Base-by-base conservation (phyloP, 495 filamentous ascomycete genomes). In the Daldinia concentrica region DNA sequence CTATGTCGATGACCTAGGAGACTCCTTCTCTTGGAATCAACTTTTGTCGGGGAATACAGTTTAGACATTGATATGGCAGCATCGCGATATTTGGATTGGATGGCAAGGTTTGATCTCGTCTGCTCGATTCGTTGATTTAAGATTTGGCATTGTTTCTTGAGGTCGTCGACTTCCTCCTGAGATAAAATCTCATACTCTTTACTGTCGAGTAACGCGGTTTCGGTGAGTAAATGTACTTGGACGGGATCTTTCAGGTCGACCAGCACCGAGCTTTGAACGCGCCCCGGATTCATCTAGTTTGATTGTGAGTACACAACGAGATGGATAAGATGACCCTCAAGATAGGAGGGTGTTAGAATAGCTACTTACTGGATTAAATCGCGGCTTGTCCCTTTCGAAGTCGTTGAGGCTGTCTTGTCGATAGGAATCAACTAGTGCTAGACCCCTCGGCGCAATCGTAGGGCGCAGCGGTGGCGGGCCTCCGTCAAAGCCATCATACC, bases 11-110 rank as follows among this genome's bases (percentile, higher is more conserved):
- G 83, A 12, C 86, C 85, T 51, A 89, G 80, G 3, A 89, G 76
- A 62, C 88, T 91, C 62, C 83, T 81, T 39, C 79, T 77, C 72
- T 80, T 85, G 56, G 68, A 79, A 41, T 78, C 83, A 26, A 66
- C 73, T 64, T 41, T 78, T 5, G 77, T 71, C 2, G 80, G 79
- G 24, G 86, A 87, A 75, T 97, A 91, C 27, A 99, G 81, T 70
- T 92, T 85, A 50, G 88, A 89, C 76, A 99, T 89, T 15, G 92
- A 95, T 65, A 90, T 85, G 11, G 96, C 94, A 0, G 95, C 96
- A 85, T 98, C 95, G 66, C 93, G 90, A 64, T 97, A 90, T 80
- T 98, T 98, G 24, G 89, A 92, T 76, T 99, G 95, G 52, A 98
- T 89, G n/a, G 90, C 88, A 39, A 98, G 85, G 79, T 92, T 97